Evolutionary conservation across 148 eudicot species (phyloP).

Genomic region (Linanthus parryae): DNA sequence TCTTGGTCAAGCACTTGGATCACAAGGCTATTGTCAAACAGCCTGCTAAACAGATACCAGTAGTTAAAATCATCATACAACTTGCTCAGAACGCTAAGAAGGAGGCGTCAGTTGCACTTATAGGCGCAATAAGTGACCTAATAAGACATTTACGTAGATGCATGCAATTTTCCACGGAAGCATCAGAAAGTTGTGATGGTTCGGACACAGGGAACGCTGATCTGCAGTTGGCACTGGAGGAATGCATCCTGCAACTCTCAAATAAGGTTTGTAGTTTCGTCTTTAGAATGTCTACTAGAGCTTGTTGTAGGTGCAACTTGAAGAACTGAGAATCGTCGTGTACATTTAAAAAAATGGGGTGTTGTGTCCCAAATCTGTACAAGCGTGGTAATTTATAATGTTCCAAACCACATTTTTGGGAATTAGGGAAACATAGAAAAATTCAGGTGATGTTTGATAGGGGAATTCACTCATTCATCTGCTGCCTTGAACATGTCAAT

Average conservation of each 20-base stretch:
- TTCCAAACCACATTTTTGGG: too few species aligned
- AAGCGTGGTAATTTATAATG: too few species aligned
- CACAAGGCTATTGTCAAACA: constrained; percentile 66
- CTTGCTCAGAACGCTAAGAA: constrained; percentile 54
- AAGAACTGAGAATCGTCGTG: neutral
- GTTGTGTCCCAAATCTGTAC: too few species aligned
- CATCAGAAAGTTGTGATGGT: constrained; percentile 35
- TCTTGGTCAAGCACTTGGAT: constrained; percentile 83
- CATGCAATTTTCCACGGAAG: constrained; percentile 60
- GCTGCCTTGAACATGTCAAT: too few species aligned
- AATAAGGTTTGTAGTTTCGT: constrained; percentile 66
- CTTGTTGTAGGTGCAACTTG: too few species aligned
- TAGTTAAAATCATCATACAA: constrained; percentile 50
- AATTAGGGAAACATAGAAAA: too few species aligned
- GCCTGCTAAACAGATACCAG: constrained; percentile 59
- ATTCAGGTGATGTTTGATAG: too few species aligned
- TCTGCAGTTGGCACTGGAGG: constrained; percentile 71
- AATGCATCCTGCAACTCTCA: constrained; percentile 65
- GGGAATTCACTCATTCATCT: too few species aligned
- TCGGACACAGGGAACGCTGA: constrained; percentile 47
- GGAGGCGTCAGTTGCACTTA: constrained; percentile 50
- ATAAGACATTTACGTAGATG: constrained; percentile 71
- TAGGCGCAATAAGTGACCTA: constrained; percentile 71
- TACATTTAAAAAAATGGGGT: too few species aligned
- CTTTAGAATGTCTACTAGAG: too few species aligned